A percentile compares a stretch with the other conserved stretches of the same genome.
Conservation (phyloP, 73 alveolate genomes). For the Tetrahymena malaccensis region DNA sequence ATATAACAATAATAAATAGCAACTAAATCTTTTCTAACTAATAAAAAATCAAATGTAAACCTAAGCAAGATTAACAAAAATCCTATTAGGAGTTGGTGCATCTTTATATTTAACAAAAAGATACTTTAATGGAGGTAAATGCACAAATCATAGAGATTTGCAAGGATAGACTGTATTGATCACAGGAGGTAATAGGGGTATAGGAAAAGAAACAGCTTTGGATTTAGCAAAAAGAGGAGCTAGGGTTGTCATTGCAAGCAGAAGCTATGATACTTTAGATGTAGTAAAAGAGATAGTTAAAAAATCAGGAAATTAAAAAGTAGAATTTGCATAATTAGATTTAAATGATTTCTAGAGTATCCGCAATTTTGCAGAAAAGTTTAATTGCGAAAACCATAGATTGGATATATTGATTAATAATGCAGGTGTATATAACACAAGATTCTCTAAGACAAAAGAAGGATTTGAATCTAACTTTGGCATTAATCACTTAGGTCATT, state of each 20-base stretch:
- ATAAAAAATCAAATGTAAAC: background rate
- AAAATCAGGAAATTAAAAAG: slow-evolving; percentile 15
- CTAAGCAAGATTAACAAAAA: background rate
- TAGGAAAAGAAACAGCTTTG: slow-evolving; percentile 40
- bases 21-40: too few species aligned
- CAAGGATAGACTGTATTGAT: slow-evolving; percentile 33
- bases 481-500: slow-evolving; percentile 48
- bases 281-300: slow-evolving; percentile 6
- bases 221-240: slow-evolving; percentile 37
- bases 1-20: too few species aligned
- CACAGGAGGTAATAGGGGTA: slow-evolving; percentile 54
- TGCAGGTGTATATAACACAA: slow-evolving; percentile 44
- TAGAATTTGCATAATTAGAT: slow-evolving; percentile 36
- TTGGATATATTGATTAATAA: slow-evolving; percentile 54
- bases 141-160: background rate
- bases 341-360: slow-evolving; percentile 42
- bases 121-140: background rate
- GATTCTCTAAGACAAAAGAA: slow-evolving; percentile 42
- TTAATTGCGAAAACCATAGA: slow-evolving; percentile 26
- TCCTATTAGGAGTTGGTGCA: background rate
- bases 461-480: slow-evolving; percentile 45
- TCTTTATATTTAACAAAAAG: background rate
- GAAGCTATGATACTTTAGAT: slow-evolving; percentile 37
- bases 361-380: slow-evolving; percentile 26
- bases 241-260: slow-evolving; percentile 35